Conservation (phyloP, 2,329 filamentous ascomycete species). For the Oidium heveae region DNA sequence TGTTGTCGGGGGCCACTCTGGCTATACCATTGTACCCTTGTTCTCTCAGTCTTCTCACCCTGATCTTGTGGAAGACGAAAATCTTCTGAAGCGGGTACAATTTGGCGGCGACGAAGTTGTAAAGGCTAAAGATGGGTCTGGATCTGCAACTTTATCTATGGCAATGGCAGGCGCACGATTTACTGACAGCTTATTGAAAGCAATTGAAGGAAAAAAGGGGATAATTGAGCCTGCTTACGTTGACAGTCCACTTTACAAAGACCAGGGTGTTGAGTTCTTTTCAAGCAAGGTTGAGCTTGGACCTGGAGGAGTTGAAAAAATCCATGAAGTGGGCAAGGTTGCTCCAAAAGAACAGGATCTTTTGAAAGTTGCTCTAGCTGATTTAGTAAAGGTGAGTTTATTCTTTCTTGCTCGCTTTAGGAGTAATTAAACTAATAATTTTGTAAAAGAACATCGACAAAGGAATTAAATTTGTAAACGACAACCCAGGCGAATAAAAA, state of each 20-base stretch:
- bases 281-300: constrained; percentile 86
- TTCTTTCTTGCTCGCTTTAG: not conserved
- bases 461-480: constrained; percentile 38
- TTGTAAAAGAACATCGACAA: constrained; percentile 63
- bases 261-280: constrained; percentile 95
- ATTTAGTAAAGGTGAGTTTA: constrained; percentile 39
- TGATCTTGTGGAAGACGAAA: constrained; percentile 52
- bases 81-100: constrained; percentile 71
- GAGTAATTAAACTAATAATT: constrained; percentile 6
- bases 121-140: constrained; percentile 94
- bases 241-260: constrained; percentile 93
- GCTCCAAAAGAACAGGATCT: constrained; percentile 73
- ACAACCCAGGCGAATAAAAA: constrained; percentile 33
- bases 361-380: constrained; percentile 58
- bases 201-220: constrained; percentile 78
- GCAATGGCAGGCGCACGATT: constrained; percentile 71
- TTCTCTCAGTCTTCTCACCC: constrained; percentile 83
- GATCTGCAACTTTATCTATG: constrained; percentile 95
- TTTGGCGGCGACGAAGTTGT: constrained; percentile 98
- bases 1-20: constrained; percentile 91
- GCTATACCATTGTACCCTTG: constrained; percentile 93
- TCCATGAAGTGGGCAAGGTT: constrained; percentile 64
- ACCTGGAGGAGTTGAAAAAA: constrained; percentile 87
- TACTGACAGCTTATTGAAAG: constrained; percentile 83
- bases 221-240: constrained; percentile 92